These are phyloP conservation scores for Boletus reticulatus DNA, from an alignment of 768 basidiomycete genomes.

Conservation along the genomic window DNA sequence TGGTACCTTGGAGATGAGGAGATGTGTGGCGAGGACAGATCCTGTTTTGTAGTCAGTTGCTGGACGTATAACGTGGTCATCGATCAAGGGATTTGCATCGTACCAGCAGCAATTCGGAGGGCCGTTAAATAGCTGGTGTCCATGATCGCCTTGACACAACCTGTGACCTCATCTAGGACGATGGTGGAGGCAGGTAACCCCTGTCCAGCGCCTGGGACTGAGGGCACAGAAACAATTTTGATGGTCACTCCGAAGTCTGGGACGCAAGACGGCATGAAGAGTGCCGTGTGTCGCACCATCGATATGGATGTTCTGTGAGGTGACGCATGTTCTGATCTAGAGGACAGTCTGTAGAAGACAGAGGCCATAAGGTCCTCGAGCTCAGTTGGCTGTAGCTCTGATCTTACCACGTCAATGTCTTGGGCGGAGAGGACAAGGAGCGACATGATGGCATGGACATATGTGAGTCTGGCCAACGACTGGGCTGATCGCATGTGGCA, in stretches of 20 bases:
- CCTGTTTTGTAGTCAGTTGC: conserved; percentile 38
- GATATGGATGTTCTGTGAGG: conserved; percentile 63
- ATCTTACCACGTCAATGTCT: conserved; percentile 54
- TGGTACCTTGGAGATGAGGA: conserved; percentile 46
- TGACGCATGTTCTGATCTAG: conserved; percentile 18
- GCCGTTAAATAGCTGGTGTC: conserved; percentile 80
- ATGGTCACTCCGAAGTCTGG: conserved; percentile 54
- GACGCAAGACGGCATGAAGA: conserved; percentile 85
- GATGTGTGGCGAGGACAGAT: conserved; percentile 61
- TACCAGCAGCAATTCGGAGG: conserved; percentile 79
- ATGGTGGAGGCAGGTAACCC: conserved; percentile 80
- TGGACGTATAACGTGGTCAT: not conserved
- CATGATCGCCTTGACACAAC: conserved; percentile 68
- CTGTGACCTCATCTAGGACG: conserved; percentile 68
- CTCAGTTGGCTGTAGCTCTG: conserved; percentile 42
- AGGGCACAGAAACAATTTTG: conserved; percentile 82
- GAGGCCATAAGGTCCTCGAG: conserved; percentile 56
- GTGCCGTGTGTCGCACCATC: conserved; percentile 51
- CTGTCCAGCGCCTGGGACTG: conserved; percentile 33
- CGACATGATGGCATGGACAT: conserved; percentile 28
- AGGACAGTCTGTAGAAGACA: conserved; percentile 51
- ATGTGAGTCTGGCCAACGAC: not conserved
- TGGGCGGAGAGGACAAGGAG: conserved; percentile 59
- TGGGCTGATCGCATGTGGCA: not conserved
- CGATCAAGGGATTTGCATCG: conserved; percentile 1